phyloP scores from a whole-genome alignment of 2,329 filamentous ascomycete species.

The Ophiostoma sp. region DNA sequence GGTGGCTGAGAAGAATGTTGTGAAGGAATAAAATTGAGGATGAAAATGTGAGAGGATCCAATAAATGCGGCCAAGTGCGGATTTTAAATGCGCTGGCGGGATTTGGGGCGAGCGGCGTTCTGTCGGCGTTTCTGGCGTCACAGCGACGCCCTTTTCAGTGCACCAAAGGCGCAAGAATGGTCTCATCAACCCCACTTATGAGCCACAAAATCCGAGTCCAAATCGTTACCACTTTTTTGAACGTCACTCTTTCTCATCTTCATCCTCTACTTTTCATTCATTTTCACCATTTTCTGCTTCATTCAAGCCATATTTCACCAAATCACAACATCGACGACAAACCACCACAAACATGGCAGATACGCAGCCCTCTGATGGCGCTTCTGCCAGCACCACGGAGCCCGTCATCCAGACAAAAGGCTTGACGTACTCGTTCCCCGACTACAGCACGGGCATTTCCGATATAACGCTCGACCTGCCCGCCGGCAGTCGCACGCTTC shows the following conservation, averaged over 20 bases:
- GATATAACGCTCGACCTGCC: conserved; percentile 76
- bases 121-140: neutral
- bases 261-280: neutral
- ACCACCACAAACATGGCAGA: conserved; percentile 15
- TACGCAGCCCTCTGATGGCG: neutral
- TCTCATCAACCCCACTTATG: conserved; percentile 25
- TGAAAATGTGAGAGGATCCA: neutral
- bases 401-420: conserved; percentile 68
- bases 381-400: conserved; percentile 40
- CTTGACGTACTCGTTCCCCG: conserved; percentile 86
- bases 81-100: neutral
- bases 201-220: conserved; percentile 7
- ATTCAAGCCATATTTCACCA: neutral
- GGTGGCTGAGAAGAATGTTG: neutral
- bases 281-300: neutral
- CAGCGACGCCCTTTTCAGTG: neutral
- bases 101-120: neutral
- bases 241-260: neutral
- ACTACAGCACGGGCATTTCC: conserved; percentile 75
- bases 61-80: neutral
- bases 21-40: neutral
- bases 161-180: neutral
- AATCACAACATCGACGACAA: neutral
- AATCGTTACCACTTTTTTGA: neutral
- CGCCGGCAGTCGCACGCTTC: conserved; percentile 77